These are phyloP conservation scores for Friedmanniomyces endolithicus DNA, from an alignment of 495 filamentous ascomycete species.

Conservation along the genomic window DNA sequence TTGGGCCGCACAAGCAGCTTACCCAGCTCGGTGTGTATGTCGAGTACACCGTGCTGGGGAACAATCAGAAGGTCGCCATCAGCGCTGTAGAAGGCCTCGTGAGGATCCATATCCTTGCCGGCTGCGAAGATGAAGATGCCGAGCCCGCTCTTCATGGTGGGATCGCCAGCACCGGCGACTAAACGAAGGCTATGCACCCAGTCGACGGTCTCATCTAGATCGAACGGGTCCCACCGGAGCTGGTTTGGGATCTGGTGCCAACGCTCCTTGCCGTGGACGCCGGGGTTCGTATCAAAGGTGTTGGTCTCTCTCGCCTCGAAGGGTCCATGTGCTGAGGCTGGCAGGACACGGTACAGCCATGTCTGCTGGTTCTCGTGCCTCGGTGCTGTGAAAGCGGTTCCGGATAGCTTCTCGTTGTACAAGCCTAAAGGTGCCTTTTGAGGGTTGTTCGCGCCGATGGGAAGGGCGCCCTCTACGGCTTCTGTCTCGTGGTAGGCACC, in stretches of 20 bases:
- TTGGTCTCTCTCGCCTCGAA: slow-evolving; percentile 47
- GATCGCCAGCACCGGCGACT: slow-evolving; percentile 72
- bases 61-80: slow-evolving; percentile 86
- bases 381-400: slow-evolving; percentile 85
- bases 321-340: slow-evolving; percentile 66
- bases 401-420: slow-evolving; percentile 88
- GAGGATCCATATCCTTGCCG: slow-evolving; percentile 60
- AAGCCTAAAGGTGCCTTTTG: slow-evolving; percentile 76
- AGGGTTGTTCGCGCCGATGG: slow-evolving; percentile 68
- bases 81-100: slow-evolving; percentile 73
- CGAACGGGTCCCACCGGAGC: slow-evolving; percentile 84
- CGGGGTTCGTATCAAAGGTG: slow-evolving; percentile 41
- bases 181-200: slow-evolving; percentile 69
- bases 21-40: slow-evolving; percentile 79
- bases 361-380: slow-evolving; percentile 79
- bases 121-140: slow-evolving; percentile 76
- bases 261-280: slow-evolving; percentile 33
- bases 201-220: slow-evolving; percentile 57
- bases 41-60: slow-evolving; percentile 66
- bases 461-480: slow-evolving; percentile 47
- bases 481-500: slow-evolving; percentile 45
- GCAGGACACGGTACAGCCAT: slow-evolving; percentile 89
- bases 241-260: slow-evolving; percentile 69
- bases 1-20: slow-evolving; percentile 71
- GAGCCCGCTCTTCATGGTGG: slow-evolving; percentile 65